Conservation (phyloP, 2,329 filamentous ascomycete genomes). For the Alternaria novae-zelandiae region DNA sequence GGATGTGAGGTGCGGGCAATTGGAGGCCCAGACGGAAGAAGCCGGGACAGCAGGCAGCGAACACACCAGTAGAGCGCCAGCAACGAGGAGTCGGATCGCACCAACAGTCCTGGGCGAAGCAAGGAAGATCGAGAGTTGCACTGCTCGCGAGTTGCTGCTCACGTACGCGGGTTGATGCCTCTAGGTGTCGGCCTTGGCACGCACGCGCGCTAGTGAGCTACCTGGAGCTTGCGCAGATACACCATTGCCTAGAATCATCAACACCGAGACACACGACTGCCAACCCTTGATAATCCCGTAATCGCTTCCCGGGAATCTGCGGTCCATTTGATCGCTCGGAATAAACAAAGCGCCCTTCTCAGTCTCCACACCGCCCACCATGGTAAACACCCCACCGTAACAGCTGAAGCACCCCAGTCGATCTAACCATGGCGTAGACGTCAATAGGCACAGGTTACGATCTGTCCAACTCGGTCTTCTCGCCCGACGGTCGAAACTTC, state of each 20-base stretch:
- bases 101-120: not conserved
- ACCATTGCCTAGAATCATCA: conserved; percentile 40
- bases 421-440: conserved; percentile 66
- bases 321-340: not conserved
- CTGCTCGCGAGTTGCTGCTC: not conserved
- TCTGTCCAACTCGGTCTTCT: conserved; percentile 99
- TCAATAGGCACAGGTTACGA: conserved; percentile 99
- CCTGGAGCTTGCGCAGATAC: conserved; percentile 37
- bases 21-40: conserved; percentile 31
- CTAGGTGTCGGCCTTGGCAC: conserved; percentile 14
- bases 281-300: not conserved
- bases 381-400: conserved; percentile 32
- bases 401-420: conserved; percentile 4
- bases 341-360: not conserved
- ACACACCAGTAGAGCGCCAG: not conserved
- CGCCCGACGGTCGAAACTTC: conserved; percentile 97
- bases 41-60: conserved; percentile 10
- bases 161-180: not conserved
- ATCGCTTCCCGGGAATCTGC: not conserved
- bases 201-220: conserved; percentile 24
- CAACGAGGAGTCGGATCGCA: not conserved
- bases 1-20: conserved; percentile 29
- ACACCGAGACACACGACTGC: conserved; percentile 11
- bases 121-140: not conserved
- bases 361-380: conserved; percentile 20